Percentiles rank a stretch among this genome's conserved stretches.
These are phyloP conservation scores for Microstroma glucosiphilum DNA, from an alignment of 1,284 basidiomycete genomes.

Conservation along the genomic window DNA sequence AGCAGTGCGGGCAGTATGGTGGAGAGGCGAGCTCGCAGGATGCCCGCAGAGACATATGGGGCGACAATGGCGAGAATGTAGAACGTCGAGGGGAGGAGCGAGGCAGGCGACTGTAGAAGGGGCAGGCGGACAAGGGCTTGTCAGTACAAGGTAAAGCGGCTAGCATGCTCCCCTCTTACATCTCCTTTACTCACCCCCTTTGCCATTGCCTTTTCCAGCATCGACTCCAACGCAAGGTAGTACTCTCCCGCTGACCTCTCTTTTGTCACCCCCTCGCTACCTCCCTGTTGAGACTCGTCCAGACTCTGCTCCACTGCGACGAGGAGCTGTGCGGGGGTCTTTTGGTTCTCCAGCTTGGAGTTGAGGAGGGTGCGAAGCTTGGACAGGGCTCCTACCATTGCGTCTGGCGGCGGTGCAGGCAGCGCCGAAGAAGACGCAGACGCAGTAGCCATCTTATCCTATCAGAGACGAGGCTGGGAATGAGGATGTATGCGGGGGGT, in stretches of 20 bases:
- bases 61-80: constrained; percentile 45
- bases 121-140: neutral
- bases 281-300: constrained; percentile 63
- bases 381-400: constrained; percentile 40
- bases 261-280: constrained; percentile 5
- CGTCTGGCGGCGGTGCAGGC: neutral
- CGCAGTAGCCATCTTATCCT: no score
- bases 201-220: constrained; percentile 23
- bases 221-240: constrained; percentile 41
- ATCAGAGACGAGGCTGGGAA: no score
- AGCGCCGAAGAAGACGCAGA: no score
- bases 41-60: constrained; percentile 32
- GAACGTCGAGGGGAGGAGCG: constrained; percentile 32
- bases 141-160: neutral
- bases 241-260: constrained; percentile 35
- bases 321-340: constrained; percentile 80
- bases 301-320: constrained; percentile 83
- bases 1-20: constrained; percentile 33
- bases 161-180: neutral
- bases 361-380: constrained; percentile 84
- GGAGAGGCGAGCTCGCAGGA: constrained; percentile 34
- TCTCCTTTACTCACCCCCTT: constrained; percentile 6
- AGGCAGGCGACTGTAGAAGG: neutral
- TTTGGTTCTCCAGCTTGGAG: constrained; percentile 77
- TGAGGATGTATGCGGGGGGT: no score